phyloP scores from a whole-genome alignment of 257 asterid genomes.

The Handroanthus guayacan region DNA sequence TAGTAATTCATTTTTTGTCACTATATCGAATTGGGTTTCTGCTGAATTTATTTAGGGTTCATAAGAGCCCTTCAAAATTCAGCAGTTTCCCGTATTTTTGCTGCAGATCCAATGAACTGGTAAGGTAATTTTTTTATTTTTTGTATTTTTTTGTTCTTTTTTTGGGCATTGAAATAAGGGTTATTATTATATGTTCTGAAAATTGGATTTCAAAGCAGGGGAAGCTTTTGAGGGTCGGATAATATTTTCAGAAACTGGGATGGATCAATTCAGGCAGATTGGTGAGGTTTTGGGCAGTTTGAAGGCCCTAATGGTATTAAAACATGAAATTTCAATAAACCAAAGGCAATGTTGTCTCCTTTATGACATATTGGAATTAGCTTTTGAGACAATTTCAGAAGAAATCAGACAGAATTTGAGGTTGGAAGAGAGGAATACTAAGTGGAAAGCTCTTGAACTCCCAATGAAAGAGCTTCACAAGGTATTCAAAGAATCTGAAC shows the following conservation, averaged over 20 bases:
- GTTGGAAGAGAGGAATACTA: conserved; percentile 66
- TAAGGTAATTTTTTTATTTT: background rate
- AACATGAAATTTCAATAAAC: conserved; percentile 80
- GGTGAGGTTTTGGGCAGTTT: conserved; percentile 87
- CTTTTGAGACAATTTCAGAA: conserved; percentile 67
- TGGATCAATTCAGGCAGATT: conserved; percentile 89
- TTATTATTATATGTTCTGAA: background rate
- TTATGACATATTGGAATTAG: conserved; percentile 60
- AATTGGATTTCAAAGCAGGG: conserved; percentile 15
- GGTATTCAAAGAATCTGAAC: conserved; percentile 72
- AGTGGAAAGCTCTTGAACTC: conserved; percentile 79
- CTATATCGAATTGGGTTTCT: conserved; percentile 36
- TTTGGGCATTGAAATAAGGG: background rate
- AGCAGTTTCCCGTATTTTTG: conserved; percentile 41
- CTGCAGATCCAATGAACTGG: conserved; percentile 31
- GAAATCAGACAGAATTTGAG: conserved; percentile 68
- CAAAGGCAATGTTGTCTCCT: conserved; percentile 80
- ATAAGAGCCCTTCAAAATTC: conserved; percentile 45
- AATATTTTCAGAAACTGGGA: conserved; percentile 17
- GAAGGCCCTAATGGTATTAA: conserved; percentile 77
- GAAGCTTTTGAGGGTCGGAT: conserved; percentile 15
- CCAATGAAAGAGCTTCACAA: conserved; percentile 87
- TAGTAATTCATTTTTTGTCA: background rate
- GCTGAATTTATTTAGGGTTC: conserved; percentile 52
- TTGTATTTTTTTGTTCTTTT: background rate